phyloP scores from a whole-genome alignment of 805 yeast genomes.

The Sugiyamaella marilandica region DNA sequence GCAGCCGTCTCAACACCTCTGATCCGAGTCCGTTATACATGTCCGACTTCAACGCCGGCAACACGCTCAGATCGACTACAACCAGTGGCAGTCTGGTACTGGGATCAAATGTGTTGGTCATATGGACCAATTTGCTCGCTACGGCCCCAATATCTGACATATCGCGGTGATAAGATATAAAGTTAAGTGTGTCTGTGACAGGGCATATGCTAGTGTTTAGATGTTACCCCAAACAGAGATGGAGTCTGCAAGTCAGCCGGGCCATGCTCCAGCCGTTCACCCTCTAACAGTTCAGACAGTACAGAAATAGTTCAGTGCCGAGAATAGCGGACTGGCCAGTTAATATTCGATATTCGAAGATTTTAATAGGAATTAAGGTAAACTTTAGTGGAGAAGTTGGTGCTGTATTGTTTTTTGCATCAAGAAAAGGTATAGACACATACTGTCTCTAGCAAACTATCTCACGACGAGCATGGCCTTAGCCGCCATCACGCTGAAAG shows the following conservation, averaged over 20 bases:
- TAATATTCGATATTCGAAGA: no score
- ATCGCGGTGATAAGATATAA: not conserved
- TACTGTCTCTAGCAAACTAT: no score
- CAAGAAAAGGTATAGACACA: no score
- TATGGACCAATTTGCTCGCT: constrained; percentile 38
- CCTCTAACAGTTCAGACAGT: no score
- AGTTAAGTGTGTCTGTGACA: not conserved
- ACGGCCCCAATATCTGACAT: not conserved
- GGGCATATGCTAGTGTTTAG: not conserved
- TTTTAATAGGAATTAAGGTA: no score
- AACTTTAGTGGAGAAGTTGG: no score
- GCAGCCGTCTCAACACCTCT: constrained; percentile 52
- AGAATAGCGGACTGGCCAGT: no score
- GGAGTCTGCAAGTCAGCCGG: not conserved
- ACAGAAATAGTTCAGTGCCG: no score
- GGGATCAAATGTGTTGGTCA: constrained; percentile 62
- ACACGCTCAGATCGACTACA: constrained; percentile 75
- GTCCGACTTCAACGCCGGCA: constrained; percentile 56
- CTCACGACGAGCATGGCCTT: no score
- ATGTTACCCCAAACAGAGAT: constrained; percentile 1
- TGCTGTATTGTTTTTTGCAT: no score
- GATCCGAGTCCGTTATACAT: constrained; percentile 50
- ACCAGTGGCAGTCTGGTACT: constrained; percentile 64
- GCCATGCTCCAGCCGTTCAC: no score
- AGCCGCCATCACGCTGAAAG: no score